Percentiles rank a stretch among this genome's conserved stretches.
phyloP scores from a whole-genome alignment of 192 early-diverging fungal species.

The Geosiphon pyriformis region DNA sequence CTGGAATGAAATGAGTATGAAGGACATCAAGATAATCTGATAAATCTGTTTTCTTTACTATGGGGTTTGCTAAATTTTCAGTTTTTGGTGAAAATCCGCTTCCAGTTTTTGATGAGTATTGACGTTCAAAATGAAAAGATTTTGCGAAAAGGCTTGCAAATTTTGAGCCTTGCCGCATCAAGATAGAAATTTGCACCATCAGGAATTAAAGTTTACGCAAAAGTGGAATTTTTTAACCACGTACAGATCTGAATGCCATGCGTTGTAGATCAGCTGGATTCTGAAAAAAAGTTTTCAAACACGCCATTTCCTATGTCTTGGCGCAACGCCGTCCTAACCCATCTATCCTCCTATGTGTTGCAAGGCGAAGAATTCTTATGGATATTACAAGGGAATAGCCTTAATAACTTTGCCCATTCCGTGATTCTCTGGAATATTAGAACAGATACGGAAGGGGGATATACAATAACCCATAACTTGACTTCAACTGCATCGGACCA shows the following conservation, averaged over 20 bases:
- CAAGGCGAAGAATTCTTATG: conserved; percentile 6
- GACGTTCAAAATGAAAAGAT: not conserved
- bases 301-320: not conserved
- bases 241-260: too few species aligned
- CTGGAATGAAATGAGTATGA: not conserved
- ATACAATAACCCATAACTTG: conserved; percentile 18
- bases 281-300: not conserved
- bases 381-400: conserved; percentile 10
- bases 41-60: too few species aligned
- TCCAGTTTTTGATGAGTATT: not conserved
- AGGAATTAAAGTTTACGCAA: too few species aligned
- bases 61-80: not conserved
- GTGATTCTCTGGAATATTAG: conserved; percentile 14
- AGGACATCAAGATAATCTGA: not conserved
- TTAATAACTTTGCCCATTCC: not conserved
- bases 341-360: not conserved
- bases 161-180: too few species aligned
- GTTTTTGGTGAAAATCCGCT: not conserved
- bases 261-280: too few species aligned
- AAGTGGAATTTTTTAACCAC: too few species aligned
- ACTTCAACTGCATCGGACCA: not conserved
- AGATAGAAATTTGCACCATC: too few species aligned
- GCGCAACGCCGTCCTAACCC: not conserved
- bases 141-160: too few species aligned
- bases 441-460: not conserved